Percentiles rank a stretch among this genome's conserved stretches.
These are phyloP conservation scores for Verticillium nubilum DNA, from an alignment of 2,329 filamentous ascomycete genomes.

Conservation along the genomic window DNA sequence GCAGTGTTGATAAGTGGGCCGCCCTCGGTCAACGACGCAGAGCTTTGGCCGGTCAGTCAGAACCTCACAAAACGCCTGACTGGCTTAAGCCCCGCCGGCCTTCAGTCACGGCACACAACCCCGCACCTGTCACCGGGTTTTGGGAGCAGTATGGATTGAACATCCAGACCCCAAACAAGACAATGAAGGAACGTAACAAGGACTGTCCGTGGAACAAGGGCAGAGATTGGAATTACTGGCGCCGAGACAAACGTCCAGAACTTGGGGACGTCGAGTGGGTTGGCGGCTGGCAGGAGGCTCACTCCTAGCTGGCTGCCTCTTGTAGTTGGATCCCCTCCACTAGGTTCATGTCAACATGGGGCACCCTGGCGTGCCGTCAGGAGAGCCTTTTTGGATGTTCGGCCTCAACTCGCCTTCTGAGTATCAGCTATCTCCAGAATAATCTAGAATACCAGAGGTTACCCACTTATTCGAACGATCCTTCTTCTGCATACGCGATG, in stretches of 20 bases:
- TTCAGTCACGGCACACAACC: background rate
- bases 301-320: slow-evolving; percentile 44
- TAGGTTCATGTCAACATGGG: background rate
- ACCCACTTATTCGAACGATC: slow-evolving; percentile 56
- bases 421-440: slow-evolving; percentile 49
- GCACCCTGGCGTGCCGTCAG: background rate
- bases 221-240: slow-evolving; percentile 56
- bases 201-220: slow-evolving; percentile 53
- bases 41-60: slow-evolving; percentile 50
- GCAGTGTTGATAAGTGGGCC: slow-evolving; percentile 76
- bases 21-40: slow-evolving; percentile 80
- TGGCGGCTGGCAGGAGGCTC: slow-evolving; percentile 74
- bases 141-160: slow-evolving; percentile 35
- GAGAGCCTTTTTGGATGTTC: slow-evolving; percentile 19
- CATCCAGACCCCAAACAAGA: slow-evolving; percentile 26
- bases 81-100: background rate
- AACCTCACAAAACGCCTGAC: slow-evolving; percentile 41
- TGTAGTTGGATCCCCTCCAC: slow-evolving; percentile 49
- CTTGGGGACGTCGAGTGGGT: slow-evolving; percentile 88
- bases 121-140: slow-evolving; percentile 25
- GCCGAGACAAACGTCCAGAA: slow-evolving; percentile 57
- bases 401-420: slow-evolving; percentile 58
- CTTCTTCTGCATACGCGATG: too few species aligned
- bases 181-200: slow-evolving; percentile 40
- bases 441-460: slow-evolving; percentile 59